phyloP scores from a whole-genome alignment of 108 stramenopile genomes.

The Stephanodiscus triporus region DNA sequence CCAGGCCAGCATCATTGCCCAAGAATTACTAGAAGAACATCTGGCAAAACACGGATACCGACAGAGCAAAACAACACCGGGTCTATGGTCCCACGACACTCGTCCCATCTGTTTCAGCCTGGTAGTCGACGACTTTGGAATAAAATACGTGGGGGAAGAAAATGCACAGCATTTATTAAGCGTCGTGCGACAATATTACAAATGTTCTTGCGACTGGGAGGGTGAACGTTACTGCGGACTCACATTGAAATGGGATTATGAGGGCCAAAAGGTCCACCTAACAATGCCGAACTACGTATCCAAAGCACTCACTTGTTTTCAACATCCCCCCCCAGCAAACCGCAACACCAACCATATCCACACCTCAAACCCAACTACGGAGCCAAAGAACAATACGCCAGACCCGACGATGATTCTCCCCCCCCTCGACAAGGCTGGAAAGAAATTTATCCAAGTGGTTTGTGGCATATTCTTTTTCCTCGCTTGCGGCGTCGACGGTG shows the following conservation, averaged over 20 bases:
- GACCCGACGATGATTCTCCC: too few relatives aligned
- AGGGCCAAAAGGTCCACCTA: neutral
- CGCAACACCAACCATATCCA: too few relatives aligned
- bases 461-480: too few relatives aligned
- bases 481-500: too few relatives aligned
- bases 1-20: conserved; percentile 52
- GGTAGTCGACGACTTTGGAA: conserved; percentile 44
- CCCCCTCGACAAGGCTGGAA: too few relatives aligned
- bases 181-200: neutral
- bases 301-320: neutral
- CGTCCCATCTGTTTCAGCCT: conserved; percentile 26
- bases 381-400: too few relatives aligned
- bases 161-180: neutral
- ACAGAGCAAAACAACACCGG: conserved; percentile 31
- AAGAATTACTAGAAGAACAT: neutral
- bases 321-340: neutral
- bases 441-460: too few relatives aligned
- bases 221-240: conserved; percentile 2
- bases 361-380: too few relatives aligned
- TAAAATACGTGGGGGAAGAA: conserved; percentile 15
- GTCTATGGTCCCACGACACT: conserved; percentile 45
- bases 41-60: conserved; percentile 28
- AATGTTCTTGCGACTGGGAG: neutral
- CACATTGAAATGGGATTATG: conserved; percentile 5
- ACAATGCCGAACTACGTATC: neutral